Evolutionary conservation across 148 eudicot species (phyloP).

Genomic region (Silene uniflora): DNA sequence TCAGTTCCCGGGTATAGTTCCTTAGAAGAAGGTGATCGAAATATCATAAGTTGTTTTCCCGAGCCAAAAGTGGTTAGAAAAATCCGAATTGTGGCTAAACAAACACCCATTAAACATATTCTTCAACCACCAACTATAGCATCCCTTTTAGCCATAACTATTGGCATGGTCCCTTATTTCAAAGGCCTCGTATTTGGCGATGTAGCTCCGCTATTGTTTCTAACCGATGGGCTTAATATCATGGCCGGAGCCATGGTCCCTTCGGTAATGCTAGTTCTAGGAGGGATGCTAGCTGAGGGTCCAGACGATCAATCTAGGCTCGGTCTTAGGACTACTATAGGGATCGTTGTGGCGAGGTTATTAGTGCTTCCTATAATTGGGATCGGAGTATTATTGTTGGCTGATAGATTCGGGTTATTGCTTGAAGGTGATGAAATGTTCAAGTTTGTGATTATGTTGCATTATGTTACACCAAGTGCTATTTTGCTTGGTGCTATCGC

Average conservation of each 20-base stretch:
- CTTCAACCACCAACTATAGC: constrained; percentile 84
- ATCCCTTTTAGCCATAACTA: constrained; percentile 52
- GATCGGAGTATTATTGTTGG: constrained; percentile 53
- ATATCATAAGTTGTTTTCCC: constrained; percentile 50
- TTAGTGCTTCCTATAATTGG: constrained; percentile 73
- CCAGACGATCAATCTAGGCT: constrained; percentile 60
- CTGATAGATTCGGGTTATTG: constrained; percentile 42
- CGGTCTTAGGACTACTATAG: constrained; percentile 57
- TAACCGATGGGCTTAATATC: constrained; percentile 60
- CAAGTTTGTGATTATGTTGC: constrained; percentile 70
- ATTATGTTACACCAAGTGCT: constrained; percentile 86
- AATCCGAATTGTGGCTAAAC: constrained; percentile 66
- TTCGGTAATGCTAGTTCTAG: constrained; percentile 72
- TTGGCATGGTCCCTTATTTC: constrained; percentile 70
- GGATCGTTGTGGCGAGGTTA: constrained; percentile 62
- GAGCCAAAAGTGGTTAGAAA: constrained; percentile 68
- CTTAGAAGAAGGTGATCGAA: constrained; percentile 37
- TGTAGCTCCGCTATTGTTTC: constrained; percentile 49
- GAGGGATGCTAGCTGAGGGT: constrained; percentile 90
- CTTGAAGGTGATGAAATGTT: constrained; percentile 66
- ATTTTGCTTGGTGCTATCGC: constrained; percentile 92
- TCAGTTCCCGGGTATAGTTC: constrained; percentile 41
- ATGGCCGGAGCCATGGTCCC: constrained; percentile 86
- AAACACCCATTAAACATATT: constrained; percentile 60
- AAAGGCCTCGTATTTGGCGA: constrained; percentile 57